Evolutionary conservation across 2,329 filamentous ascomycete genomes (phyloP).

Genomic region (Fusarium sp.): DNA sequence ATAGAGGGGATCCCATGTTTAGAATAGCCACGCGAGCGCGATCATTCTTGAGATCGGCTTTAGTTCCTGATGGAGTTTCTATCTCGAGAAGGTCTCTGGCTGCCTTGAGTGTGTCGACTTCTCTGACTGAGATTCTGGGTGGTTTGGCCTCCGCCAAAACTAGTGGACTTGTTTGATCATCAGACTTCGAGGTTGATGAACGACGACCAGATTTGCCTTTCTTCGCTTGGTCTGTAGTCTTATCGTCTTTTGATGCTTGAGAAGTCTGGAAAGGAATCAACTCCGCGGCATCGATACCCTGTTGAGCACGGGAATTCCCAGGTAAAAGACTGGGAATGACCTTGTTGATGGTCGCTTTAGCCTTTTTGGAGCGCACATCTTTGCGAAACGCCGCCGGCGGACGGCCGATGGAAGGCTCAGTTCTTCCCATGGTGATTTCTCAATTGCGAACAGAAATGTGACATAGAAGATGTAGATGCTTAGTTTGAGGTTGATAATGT

Average conservation of each 20-base stretch:
- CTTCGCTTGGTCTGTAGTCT: background rate
- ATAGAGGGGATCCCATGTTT: slow-evolving; percentile 73
- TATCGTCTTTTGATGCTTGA: background rate
- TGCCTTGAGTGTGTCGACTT: slow-evolving; percentile 65
- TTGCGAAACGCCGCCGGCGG: slow-evolving; percentile 44
- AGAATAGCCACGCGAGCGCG: slow-evolving; percentile 62
- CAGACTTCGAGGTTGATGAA: background rate
- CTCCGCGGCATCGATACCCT: slow-evolving; percentile 64
- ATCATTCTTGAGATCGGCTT: slow-evolving; percentile 21
- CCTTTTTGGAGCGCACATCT: slow-evolving; percentile 64
- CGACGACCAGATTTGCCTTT: slow-evolving; percentile 44
- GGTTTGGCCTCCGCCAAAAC: background rate
- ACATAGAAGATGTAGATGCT: background rate
- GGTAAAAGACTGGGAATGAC: slow-evolving; percentile 67
- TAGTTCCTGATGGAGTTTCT: background rate
- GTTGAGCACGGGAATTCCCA: slow-evolving; percentile 65
- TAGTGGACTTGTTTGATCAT: background rate
- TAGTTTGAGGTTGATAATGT: background rate
- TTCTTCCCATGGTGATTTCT: slow-evolving; percentile 37
- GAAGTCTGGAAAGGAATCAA: slow-evolving; percentile 44
- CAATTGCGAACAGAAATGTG: too few relatives aligned
- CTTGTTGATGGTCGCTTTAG: slow-evolving; percentile 68
- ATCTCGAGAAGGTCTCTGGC: slow-evolving; percentile 49
- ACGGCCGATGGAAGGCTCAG: slow-evolving; percentile 40
- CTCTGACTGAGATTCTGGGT: slow-evolving; percentile 58